Base-by-base conservation (phyloP, 2,329 filamentous ascomycete genomes). In the Cladosporium colombiae region DNA sequence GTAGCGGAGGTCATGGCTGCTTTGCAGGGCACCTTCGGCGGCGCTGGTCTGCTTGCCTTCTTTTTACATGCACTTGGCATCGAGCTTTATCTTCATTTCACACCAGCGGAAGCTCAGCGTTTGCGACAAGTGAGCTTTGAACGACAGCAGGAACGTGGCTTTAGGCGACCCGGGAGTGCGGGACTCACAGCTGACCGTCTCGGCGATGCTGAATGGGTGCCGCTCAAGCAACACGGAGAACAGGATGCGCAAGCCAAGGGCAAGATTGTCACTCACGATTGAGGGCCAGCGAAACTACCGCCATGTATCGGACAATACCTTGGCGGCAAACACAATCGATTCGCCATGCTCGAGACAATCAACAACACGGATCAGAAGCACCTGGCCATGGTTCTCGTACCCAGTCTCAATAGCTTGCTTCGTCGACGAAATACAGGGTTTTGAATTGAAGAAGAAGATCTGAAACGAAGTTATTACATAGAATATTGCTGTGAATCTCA, bases 71-170 rank as follows among this genome's bases (percentile, higher is more conserved):
- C 76, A 14, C 53, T 84, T 35, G 72, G 74, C 33, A 69, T 78
- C 3, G 74, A 77, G 59, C 35, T 73, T 3, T 78, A 86, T n/a
- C 52, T 64, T 7, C 76, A 73, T 3, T 72, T 86, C 25, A 88
- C 86, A 0, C 84, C 85, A 0, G 79, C 74, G 18, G 86, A 89
- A 70, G 76, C 77, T 1, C 79, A 86, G 56, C 77, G 86, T 8
- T 74, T 89, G 60, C 80, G 86, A 14, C 77, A 80, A 21, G 78
- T 88, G 1, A 85, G 83, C 7, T 86, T 85, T 69, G 81, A 86
- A 71, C 78, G 81, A 44, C 86, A 89, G 70, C 68, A 86, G 8
- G 84, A 84, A 68, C 81, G 83, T 5, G 85, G 86, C 0, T 80
- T 83, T 74, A 78, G 73, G 52, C 77, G 80, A n/a, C 81, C 85